Evolutionary conservation across 495 filamentous ascomycete species (phyloP).

Genomic region (Aspergillus conjunctus): DNA sequence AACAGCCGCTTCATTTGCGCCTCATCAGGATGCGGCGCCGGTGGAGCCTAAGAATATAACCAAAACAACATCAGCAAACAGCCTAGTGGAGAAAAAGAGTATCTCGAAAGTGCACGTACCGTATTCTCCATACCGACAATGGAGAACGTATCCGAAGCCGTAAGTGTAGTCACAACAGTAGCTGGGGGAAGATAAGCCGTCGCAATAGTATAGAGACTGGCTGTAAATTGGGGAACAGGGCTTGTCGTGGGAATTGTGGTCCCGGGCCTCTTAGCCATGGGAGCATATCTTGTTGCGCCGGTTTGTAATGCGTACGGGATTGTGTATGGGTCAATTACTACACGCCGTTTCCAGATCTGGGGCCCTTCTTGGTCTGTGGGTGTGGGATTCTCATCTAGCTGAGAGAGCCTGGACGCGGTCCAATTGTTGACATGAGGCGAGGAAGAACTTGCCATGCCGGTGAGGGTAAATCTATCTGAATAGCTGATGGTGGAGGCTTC

Average conservation of each 20-base stretch:
- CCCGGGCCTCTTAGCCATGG: constrained; percentile 68
- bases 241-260: constrained; percentile 64
- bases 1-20: constrained; percentile 39
- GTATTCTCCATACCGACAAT: constrained; percentile 63
- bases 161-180: constrained; percentile 62
- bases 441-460: constrained; percentile 68
- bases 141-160: constrained; percentile 57
- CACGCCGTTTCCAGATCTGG: constrained; percentile 39
- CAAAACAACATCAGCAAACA: background rate
- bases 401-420: constrained; percentile 36
- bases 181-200: constrained; percentile 57
- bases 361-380: constrained; percentile 18
- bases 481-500: constrained; percentile 60
- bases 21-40: constrained; percentile 36
- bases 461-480: constrained; percentile 65
- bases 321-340: constrained; percentile 37
- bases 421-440: constrained; percentile 45
- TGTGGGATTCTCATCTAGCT: constrained; percentile 20
- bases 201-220: constrained; percentile 61
- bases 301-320: constrained; percentile 65
- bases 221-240: constrained; percentile 59
- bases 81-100: background rate
- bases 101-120: constrained; percentile 45
- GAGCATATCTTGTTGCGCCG: constrained; percentile 68
- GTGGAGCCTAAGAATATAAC: constrained; percentile 35